These are phyloP conservation scores for Saccharomycopsis hybrid DNA, from an alignment of 1,139 yeast species.

Conservation along the genomic window DNA sequence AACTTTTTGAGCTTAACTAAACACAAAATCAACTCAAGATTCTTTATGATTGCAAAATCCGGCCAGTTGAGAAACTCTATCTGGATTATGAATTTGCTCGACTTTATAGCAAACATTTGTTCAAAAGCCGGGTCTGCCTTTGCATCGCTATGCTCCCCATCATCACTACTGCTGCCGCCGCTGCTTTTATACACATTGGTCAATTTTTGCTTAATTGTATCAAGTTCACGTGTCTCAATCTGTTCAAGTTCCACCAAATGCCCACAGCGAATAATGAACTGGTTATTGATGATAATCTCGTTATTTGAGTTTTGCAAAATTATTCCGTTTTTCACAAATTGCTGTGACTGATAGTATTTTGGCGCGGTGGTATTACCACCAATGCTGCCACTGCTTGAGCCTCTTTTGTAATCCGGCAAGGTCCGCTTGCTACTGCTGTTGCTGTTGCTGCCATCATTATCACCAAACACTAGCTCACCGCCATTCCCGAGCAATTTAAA, in stretches of 20 bases:
- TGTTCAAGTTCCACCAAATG: neutral
- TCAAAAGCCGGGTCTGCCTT: neutral
- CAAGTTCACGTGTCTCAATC: too few species aligned
- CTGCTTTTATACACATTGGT: neutral
- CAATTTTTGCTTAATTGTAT: neutral
- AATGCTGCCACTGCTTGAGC: neutral
- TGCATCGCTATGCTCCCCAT: neutral
- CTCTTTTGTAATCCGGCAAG: neutral
- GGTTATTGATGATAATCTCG: neutral
- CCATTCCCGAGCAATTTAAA: neutral
- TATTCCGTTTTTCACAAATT: neutral
- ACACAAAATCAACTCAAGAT: slow-evolving; percentile 12
- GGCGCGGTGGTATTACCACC: neutral
- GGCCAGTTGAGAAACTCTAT: slow-evolving; percentile 76
- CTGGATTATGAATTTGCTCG: slow-evolving; percentile 42
- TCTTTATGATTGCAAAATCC: slow-evolving; percentile 52
- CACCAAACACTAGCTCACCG: neutral
- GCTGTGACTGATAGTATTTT: neutral
- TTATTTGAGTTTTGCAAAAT: neutral
- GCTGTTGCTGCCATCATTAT: neutral
- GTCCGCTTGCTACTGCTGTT: too few species aligned
- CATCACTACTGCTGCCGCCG: neutral
- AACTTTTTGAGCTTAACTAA: slow-evolving; percentile 13
- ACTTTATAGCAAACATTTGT: neutral
- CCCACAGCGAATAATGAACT: neutral